phyloP scores from a whole-genome alignment of 2,329 filamentous ascomycete genomes.

The Penicillium rolfsii region DNA sequence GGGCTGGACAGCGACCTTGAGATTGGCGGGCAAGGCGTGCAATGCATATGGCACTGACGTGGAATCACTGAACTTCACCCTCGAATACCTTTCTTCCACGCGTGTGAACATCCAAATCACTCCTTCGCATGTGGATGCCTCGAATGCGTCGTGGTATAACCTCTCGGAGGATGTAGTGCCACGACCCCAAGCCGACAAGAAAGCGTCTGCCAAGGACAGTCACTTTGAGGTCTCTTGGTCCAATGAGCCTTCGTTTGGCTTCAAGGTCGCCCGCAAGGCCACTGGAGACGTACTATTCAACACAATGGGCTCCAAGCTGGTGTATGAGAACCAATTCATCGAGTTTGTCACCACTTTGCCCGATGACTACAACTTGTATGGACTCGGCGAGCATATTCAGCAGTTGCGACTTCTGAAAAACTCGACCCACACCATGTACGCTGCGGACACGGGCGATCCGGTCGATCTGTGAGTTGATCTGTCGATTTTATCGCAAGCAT shows the following conservation, averaged over 20 bases:
- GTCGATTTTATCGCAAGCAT: background rate
- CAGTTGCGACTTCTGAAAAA: slow-evolving; percentile 73
- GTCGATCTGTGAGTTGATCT: slow-evolving; percentile 46
- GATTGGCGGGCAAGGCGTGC: slow-evolving; percentile 60
- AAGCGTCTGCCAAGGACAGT: slow-evolving; percentile 42
- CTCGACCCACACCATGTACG: slow-evolving; percentile 68
- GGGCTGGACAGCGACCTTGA: slow-evolving; percentile 58
- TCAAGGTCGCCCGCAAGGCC: slow-evolving; percentile 59
- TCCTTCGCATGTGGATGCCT: slow-evolving; percentile 63
- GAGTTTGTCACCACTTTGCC: slow-evolving; percentile 70
- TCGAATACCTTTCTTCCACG: slow-evolving; percentile 68
- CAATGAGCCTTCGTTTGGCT: slow-evolving; percentile 62
- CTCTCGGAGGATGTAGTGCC: slow-evolving; percentile 67
- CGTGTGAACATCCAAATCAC: slow-evolving; percentile 72
- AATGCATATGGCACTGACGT: slow-evolving; percentile 80
- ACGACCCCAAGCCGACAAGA: slow-evolving; percentile 54
- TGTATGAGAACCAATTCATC: slow-evolving; percentile 78
- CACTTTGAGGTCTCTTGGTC: slow-evolving; percentile 59
- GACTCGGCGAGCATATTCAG: slow-evolving; percentile 73
- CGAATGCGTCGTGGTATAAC: slow-evolving; percentile 69
- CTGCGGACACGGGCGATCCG: slow-evolving; percentile 66
- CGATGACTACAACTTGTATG: slow-evolving; percentile 74
- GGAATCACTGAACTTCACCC: slow-evolving; percentile 65
- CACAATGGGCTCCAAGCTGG: slow-evolving; percentile 64
- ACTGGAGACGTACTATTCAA: slow-evolving; percentile 70